Conservation (phyloP, 2,329 filamentous ascomycete genomes). For the Didymella arachidicola region DNA sequence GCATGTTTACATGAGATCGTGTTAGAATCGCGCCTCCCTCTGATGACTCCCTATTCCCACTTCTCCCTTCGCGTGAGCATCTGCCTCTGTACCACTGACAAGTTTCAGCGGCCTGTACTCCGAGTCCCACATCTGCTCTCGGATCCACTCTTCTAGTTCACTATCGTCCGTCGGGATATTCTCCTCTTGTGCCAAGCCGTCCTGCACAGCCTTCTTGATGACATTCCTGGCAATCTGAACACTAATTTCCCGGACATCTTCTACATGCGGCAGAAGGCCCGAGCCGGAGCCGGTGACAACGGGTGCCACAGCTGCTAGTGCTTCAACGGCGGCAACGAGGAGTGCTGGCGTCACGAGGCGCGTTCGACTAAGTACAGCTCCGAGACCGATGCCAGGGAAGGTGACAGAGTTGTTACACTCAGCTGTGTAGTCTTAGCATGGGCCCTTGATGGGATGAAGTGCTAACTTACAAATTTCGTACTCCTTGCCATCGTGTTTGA, state of each 20-base stretch:
- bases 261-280: constrained; percentile 78
- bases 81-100: constrained; percentile 62
- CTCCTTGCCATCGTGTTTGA: constrained; percentile 64
- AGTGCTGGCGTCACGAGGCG: constrained; percentile 75
- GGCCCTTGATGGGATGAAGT: neutral
- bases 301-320: constrained; percentile 74
- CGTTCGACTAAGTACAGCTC: constrained; percentile 74
- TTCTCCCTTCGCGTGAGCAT: constrained; percentile 67
- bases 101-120: constrained; percentile 70
- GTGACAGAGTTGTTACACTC: constrained; percentile 91
- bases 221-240: constrained; percentile 79
- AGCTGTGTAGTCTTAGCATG: constrained; percentile 55
- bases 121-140: constrained; percentile 81
- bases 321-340: constrained; percentile 80
- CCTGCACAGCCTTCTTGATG: constrained; percentile 73
- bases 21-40: constrained; percentile 29
- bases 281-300: constrained; percentile 68
- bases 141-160: constrained; percentile 74
- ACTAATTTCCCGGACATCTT: constrained; percentile 76
- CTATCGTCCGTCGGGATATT: constrained; percentile 67
- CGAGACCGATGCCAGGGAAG: constrained; percentile 86
- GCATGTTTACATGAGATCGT: neutral
- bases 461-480: constrained; percentile 63
- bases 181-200: constrained; percentile 70
- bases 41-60: constrained; percentile 52